A percentile compares a stretch with the other conserved stretches of the same genome.
Conservation (phyloP, 176 grass and related monocot genomes). For the Saccharum spontaneum region DNA sequence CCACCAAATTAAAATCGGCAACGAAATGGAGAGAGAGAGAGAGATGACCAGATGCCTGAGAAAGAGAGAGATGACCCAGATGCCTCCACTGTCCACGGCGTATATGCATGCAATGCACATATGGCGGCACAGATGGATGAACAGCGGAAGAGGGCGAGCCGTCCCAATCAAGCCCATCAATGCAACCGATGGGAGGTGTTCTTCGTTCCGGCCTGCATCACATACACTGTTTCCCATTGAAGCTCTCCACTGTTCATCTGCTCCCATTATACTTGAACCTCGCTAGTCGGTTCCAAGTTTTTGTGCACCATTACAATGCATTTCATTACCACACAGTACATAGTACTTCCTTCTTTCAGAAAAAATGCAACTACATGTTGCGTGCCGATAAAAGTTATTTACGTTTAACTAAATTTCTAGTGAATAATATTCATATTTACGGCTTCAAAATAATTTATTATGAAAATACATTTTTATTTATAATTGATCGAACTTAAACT, state of each 20-base stretch:
- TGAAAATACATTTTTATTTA: too few relatives aligned
- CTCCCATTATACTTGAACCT: constrained; percentile 38
- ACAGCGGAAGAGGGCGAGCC: constrained; percentile 14
- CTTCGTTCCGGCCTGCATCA: background rate
- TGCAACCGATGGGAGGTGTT: background rate
- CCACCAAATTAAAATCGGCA: background rate
- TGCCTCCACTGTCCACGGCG: background rate
- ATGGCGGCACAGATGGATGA: constrained; percentile 4
- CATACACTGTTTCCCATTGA: constrained; percentile 34
- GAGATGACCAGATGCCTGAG: background rate
- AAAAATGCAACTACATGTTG: too few relatives aligned
- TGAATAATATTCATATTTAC: too few relatives aligned
- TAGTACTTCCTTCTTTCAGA: background rate
- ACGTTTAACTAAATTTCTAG: too few relatives aligned
- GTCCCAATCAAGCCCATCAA: constrained; percentile 35
- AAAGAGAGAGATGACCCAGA: constrained; percentile 22
- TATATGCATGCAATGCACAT: background rate
- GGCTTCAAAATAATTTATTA: too few relatives aligned
- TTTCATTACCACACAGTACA: background rate
- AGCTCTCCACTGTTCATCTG: constrained; percentile 33
- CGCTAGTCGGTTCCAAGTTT: constrained; percentile 15
- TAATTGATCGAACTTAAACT: too few relatives aligned
- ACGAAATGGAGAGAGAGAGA: background rate
- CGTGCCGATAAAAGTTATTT: too few relatives aligned
- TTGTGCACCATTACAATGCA: constrained; percentile 1